These are phyloP conservation scores for Vigna trinervia DNA, from an alignment of 306 rosid species.

Conservation along the genomic window DNA sequence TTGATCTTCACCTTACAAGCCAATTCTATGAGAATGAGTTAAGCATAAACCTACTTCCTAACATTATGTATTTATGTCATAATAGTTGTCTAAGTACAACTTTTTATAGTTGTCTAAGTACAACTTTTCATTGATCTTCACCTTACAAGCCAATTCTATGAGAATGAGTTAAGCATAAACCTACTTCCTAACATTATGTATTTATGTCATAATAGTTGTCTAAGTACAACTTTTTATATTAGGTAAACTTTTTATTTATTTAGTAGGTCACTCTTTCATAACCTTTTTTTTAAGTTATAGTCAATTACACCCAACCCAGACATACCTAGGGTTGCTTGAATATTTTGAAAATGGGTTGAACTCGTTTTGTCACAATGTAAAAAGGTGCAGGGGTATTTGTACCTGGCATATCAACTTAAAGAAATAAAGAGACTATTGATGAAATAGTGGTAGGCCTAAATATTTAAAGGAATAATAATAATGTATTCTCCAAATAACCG, in stretches of 20 bases:
- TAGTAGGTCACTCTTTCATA: not conserved
- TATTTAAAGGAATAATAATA: not conserved
- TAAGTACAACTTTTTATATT: no score
- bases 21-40: no score
- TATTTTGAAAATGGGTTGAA: not conserved
- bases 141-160: no score
- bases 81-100: not conserved
- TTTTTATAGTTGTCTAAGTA: no score
- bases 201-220: not conserved
- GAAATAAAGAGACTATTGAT: slow-evolving; percentile 14
- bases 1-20: no score
- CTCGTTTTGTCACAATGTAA: not conserved
- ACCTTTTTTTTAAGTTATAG: not conserved
- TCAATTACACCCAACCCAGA: not conserved
- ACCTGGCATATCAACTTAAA: slow-evolving; percentile 12
- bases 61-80: not conserved
- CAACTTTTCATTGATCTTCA: no score
- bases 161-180: no score
- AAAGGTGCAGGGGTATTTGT: not conserved
- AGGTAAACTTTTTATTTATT: not conserved
- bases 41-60: no score
- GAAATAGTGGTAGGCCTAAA: not conserved
- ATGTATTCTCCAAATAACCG: slow-evolving; percentile 8
- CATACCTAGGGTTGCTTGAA: not conserved
- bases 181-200: no score